Conservation (phyloP, 192 early-diverging fungal genomes). For the Backusella parvicylindrica region DNA sequence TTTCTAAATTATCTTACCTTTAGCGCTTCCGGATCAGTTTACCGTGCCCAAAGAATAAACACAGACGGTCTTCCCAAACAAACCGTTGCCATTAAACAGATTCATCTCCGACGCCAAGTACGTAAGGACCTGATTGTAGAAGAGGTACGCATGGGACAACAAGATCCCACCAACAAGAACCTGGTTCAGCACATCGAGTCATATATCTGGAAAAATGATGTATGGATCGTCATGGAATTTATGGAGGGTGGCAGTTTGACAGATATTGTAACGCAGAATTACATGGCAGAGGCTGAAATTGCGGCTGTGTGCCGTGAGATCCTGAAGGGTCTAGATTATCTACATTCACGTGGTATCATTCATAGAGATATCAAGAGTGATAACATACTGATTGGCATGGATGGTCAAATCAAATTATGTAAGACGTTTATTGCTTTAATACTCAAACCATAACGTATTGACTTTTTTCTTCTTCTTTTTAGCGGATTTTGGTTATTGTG, state of each 20-base stretch:
- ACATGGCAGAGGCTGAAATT: slow-evolving; percentile 80
- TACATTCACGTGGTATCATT: slow-evolving; percentile 72
- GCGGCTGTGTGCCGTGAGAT: slow-evolving; percentile 79
- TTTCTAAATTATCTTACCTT: not conserved
- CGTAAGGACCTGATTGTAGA: slow-evolving; percentile 94
- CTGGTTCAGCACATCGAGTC: slow-evolving; percentile 87
- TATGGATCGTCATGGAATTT: slow-evolving; percentile 92
- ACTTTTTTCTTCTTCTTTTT: not conserved
- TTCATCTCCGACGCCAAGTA: slow-evolving; percentile 89
- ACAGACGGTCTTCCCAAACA: slow-evolving; percentile 46
- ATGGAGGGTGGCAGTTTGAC: slow-evolving; percentile 89
- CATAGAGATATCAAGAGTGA: slow-evolving; percentile 89
- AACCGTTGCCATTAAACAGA: slow-evolving; percentile 90
- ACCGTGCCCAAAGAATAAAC: slow-evolving; percentile 69
- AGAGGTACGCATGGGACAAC: slow-evolving; percentile 83
- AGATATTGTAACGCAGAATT: slow-evolving; percentile 74
- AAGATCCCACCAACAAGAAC: slow-evolving; percentile 65
- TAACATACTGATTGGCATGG: slow-evolving; percentile 68
- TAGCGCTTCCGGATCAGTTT: slow-evolving; percentile 89
- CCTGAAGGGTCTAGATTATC: slow-evolving; percentile 67
- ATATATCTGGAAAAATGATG: slow-evolving; percentile 71
- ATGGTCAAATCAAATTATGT: slow-evolving; percentile 72
- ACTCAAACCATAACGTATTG: not conserved
- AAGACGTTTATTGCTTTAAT: slow-evolving; percentile 14
- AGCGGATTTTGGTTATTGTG: slow-evolving; percentile 89